Evolutionary conservation across 1,284 basidiomycete genomes (phyloP).

Genomic region (Rhodotorula sp.): DNA sequence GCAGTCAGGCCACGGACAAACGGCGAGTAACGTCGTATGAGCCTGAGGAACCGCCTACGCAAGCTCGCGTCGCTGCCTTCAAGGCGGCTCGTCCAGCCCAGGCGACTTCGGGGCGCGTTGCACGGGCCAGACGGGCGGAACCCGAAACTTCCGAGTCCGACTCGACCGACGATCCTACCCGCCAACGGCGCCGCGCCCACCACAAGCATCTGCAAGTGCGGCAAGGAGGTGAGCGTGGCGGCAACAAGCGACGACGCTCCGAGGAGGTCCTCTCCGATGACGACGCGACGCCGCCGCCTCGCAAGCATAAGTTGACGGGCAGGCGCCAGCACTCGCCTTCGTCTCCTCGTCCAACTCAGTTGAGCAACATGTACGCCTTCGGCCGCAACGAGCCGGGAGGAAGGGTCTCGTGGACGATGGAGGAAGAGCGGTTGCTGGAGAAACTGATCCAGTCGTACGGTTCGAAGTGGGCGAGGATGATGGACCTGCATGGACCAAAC

Average conservation of each 20-base stretch:
- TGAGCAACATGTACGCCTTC: slow-evolving; percentile 1
- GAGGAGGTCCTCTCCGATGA: no score
- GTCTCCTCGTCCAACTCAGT: not conserved
- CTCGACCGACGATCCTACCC: no score
- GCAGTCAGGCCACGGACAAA: not conserved
- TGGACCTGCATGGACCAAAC: slow-evolving; percentile 5
- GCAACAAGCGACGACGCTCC: no score
- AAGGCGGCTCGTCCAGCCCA: not conserved
- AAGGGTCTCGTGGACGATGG: not conserved
- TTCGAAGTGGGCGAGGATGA: slow-evolving; percentile 11
- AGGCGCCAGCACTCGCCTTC: not conserved
- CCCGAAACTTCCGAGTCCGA: no score
- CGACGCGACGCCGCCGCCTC: no score
- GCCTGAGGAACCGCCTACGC: not conserved
- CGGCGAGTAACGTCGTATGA: not conserved
- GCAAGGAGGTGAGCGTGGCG: no score
- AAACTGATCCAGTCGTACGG: not conserved
- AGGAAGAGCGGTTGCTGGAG: slow-evolving; percentile 8
- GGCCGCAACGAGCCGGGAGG: not conserved
- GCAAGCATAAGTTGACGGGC: no score
- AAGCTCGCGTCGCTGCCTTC: not conserved
- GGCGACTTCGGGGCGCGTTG: not conserved
- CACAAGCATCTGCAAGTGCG: no score
- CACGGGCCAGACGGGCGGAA: no score
- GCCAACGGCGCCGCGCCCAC: no score